phyloP scores from a whole-genome alignment of 2,329 filamentous ascomycete genomes.

The Sarocladiaceae sp. region DNA sequence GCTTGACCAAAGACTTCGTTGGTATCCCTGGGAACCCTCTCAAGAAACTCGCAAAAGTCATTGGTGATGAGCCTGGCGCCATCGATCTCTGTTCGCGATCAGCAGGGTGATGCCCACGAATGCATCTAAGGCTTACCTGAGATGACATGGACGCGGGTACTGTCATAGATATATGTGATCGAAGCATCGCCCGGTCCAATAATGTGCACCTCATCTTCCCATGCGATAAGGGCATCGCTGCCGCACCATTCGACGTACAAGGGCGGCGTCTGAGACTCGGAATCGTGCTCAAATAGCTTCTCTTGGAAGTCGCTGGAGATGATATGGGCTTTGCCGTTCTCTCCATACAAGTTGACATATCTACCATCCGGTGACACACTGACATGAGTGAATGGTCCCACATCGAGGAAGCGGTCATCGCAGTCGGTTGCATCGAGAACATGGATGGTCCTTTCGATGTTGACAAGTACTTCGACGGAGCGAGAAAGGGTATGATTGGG shows the following conservation, averaged over 20 bases:
- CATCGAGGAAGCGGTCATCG: conserved; percentile 84
- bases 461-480: conserved; percentile 86
- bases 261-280: conserved; percentile 75
- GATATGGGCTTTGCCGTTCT: conserved; percentile 80
- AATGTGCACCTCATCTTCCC: conserved; percentile 96
- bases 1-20: conserved; percentile 86
- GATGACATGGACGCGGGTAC: conserved; percentile 78
- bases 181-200: conserved; percentile 78
- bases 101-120: conserved; percentile 6
- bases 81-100: conserved; percentile 51
- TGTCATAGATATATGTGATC: conserved; percentile 80
- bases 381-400: conserved; percentile 87
- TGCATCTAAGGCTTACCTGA: conserved; percentile 58
- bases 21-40: conserved; percentile 80
- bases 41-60: conserved; percentile 94
- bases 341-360: conserved; percentile 81
- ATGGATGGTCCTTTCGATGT: conserved; percentile 76
- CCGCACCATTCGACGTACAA: conserved; percentile 94
- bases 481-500: conserved; percentile 84
- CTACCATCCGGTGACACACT: conserved; percentile 86
- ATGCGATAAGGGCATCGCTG: conserved; percentile 88
- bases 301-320: conserved; percentile 94
- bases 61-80: conserved; percentile 88
- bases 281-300: conserved; percentile 85
- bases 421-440: conserved; percentile 83